Conservation (phyloP, 2,329 filamentous ascomycete species). For the Calonectria hongkongensis region DNA sequence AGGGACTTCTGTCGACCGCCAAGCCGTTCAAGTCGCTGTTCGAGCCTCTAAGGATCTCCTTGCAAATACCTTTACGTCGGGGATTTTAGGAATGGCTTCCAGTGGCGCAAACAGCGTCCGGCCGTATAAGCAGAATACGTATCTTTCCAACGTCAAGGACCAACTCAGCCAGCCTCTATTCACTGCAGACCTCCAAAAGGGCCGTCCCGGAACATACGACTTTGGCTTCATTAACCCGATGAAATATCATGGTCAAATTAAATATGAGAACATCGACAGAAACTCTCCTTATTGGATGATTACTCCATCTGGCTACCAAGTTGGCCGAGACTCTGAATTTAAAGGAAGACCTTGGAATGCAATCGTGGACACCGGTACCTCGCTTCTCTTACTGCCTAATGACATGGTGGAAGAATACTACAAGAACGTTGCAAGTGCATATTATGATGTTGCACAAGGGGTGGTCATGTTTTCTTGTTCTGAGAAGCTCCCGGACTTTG, state of each 20-base stretch:
- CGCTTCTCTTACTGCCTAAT: conserved; percentile 65
- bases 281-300: conserved; percentile 80
- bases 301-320: conserved; percentile 52
- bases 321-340: conserved; percentile 56
- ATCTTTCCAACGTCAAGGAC: conserved; percentile 59
- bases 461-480: conserved; percentile 65
- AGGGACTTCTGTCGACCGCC: conserved; percentile 4
- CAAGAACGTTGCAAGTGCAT: neutral
- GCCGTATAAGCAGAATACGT: conserved; percentile 64
- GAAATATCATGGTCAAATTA: conserved; percentile 78
- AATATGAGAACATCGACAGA: conserved; percentile 77
- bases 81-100: neutral
- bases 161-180: conserved; percentile 68
- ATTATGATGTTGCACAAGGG: neutral
- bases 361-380: conserved; percentile 77
- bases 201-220: conserved; percentile 78
- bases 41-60: neutral
- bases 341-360: conserved; percentile 59
- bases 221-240: conserved; percentile 81
- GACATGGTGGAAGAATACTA: conserved; percentile 9
- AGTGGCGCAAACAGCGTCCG: conserved; percentile 61
- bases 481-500: conserved; percentile 66
- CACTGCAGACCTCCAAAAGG: conserved; percentile 80
- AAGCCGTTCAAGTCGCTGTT: conserved; percentile 11
- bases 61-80: neutral